A percentile compares a stretch with the other conserved stretches of the same genome.
These are phyloP conservation scores for Chaetoceros muelleri DNA, from an alignment of 108 stramenopile genomes.

Conservation along the genomic window DNA sequence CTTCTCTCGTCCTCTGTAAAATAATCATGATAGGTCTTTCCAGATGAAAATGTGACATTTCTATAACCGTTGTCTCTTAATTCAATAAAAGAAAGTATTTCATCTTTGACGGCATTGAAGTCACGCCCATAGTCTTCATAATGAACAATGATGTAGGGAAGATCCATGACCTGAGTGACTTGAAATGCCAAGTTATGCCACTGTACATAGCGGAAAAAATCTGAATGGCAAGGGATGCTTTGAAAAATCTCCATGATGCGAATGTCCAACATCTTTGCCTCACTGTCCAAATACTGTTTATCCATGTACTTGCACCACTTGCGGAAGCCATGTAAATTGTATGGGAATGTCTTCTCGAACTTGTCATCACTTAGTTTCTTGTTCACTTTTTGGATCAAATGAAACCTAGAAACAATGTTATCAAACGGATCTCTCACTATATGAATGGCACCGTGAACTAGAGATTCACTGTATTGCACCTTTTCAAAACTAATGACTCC, in stretches of 20 bases:
- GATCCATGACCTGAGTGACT: conserved; percentile 26
- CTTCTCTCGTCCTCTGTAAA: conserved; percentile 15
- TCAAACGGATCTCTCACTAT: conserved; percentile 58
- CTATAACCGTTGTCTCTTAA: too few relatives aligned
- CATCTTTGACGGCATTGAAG: conserved; percentile 29
- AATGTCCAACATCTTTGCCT: too few relatives aligned
- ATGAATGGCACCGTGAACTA: conserved; percentile 58
- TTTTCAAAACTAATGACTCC: conserved; percentile 11
- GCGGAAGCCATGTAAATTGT: too few relatives aligned
- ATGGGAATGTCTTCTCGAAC: too few relatives aligned
- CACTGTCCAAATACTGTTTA: too few relatives aligned
- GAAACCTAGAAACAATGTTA: conserved; percentile 63
- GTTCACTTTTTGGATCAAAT: conserved; percentile 29
- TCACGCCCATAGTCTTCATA: conserved; percentile 67
- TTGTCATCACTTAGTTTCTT: conserved; percentile 9
- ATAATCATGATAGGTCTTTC: conserved; percentile 34
- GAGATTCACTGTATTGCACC: conserved; percentile 13
- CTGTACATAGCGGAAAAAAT: conserved; percentile 65
- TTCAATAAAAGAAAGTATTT: conserved; percentile 53
- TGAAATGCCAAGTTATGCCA: conserved; percentile 74
- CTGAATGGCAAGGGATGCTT: conserved; percentile 55
- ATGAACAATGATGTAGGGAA: conserved; percentile 48
- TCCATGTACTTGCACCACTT: too few relatives aligned
- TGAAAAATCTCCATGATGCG: conserved; percentile 20
- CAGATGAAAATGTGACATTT: conserved; percentile 7